Evolutionary conservation across 345 rosid species (phyloP).

Genomic region (Populus ilicifolia): DNA sequence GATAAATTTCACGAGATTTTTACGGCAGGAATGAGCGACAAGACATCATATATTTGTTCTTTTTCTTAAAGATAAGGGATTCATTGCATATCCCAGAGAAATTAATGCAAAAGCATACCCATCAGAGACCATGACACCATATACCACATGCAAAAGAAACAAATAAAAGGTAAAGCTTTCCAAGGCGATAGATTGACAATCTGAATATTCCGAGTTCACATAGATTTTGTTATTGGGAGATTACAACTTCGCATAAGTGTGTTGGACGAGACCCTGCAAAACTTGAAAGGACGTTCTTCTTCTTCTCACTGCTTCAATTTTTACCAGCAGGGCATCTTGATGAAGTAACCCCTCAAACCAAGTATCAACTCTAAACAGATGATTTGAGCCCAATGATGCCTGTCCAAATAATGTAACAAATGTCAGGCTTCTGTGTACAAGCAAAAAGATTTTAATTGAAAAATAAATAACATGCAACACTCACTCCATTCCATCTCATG

Average conservation of each 20-base stretch:
- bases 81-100: no score
- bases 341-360: background rate
- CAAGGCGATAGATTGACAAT: background rate
- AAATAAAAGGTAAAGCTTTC: background rate
- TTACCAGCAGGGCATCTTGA: background rate
- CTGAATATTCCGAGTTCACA: background rate
- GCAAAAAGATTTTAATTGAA: background rate
- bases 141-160: background rate
- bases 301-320: background rate
- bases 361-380: constrained; percentile 37
- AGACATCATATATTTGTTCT: no score
- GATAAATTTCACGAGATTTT: no score
- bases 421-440: constrained; percentile 7
- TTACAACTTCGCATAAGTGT: background rate
- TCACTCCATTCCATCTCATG: background rate
- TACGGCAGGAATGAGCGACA: no score
- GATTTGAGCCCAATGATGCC: constrained; percentile 87
- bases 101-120: no score
- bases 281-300: background rate
- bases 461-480: background rate
- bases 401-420: constrained; percentile 24
- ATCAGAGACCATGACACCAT: background rate
- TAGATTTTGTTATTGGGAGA: background rate
- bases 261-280: background rate
- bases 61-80: no score